Conservation (phyloP, 768 basidiomycete genomes). For the Kwoniella shandongensis region DNA sequence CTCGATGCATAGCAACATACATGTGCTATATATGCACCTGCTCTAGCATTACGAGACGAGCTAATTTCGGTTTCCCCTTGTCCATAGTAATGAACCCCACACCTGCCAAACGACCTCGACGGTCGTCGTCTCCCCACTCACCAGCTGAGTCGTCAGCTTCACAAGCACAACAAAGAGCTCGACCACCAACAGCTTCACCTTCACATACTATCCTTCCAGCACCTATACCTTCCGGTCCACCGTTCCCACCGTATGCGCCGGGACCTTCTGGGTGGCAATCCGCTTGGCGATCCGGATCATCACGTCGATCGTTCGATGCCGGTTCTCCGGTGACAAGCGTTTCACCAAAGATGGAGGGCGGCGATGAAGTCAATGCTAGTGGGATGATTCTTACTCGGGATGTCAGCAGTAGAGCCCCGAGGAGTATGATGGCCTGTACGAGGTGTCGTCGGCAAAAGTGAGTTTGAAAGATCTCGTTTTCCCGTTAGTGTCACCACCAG, state of each 20-base stretch:
- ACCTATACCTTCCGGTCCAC: constrained; percentile 22
- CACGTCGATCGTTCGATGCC: constrained; percentile 24
- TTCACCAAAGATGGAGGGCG: constrained; percentile 14
- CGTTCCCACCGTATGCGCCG: constrained; percentile 21
- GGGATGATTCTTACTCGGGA: constrained; percentile 24
- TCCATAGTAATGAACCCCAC: constrained; percentile 22
- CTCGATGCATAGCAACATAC: too few species aligned
- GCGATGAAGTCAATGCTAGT: constrained; percentile 7
- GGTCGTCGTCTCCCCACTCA: constrained; percentile 17
- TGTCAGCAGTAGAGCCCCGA: constrained; percentile 23
- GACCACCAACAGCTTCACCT: constrained; percentile 22
- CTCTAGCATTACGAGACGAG: too few species aligned
- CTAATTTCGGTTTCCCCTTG: too few species aligned
- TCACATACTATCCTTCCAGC: constrained; percentile 25
- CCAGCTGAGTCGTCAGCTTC: constrained; percentile 20
- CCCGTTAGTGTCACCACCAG: not conserved
- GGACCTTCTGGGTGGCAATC: constrained; percentile 30
- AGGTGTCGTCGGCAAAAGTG: constrained; percentile 33
- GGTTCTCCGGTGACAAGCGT: constrained; percentile 13
- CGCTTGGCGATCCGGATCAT: constrained; percentile 10
- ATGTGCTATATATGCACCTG: too few species aligned
- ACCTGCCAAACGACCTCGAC: constrained; percentile 22
- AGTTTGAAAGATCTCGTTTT: not conserved
- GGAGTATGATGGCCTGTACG: constrained; percentile 38
- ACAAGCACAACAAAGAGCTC: not conserved